phyloP scores from a whole-genome alignment of 1,139 yeast genomes.

The Nadsonia starkeyi-henricii region DNA sequence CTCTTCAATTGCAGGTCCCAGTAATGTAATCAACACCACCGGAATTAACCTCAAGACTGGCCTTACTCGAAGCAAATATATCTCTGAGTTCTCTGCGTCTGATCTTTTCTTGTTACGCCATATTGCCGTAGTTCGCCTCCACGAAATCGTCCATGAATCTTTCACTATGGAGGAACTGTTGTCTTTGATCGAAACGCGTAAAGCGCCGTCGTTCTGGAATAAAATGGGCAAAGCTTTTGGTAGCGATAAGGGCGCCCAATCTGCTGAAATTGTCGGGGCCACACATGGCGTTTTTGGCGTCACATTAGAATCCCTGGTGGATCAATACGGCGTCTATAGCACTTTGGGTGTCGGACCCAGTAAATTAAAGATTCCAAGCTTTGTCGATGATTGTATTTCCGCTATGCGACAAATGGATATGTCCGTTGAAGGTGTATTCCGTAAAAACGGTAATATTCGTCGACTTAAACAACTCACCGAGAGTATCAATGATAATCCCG shows the following conservation, averaged over 20 bases:
- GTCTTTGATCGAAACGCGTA: slow-evolving; percentile 42
- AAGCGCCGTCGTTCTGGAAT: slow-evolving; percentile 51
- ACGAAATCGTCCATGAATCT: slow-evolving; percentile 24
- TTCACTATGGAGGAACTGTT: slow-evolving; percentile 39
- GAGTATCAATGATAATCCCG: slow-evolving; percentile 61
- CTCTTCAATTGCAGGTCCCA: too few species aligned
- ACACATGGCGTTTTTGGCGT: slow-evolving; percentile 52
- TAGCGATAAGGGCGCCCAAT: slow-evolving; percentile 17
- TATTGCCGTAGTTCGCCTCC: slow-evolving; percentile 52
- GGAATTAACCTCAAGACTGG: too few species aligned
- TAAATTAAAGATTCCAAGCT: slow-evolving; percentile 58
- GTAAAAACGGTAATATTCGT: slow-evolving; percentile 91
- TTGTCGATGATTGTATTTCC: slow-evolving; percentile 72
- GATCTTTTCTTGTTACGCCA: slow-evolving; percentile 56
- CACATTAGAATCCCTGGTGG: slow-evolving; percentile 56
- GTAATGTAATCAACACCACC: too few species aligned
- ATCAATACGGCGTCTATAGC: slow-evolving; percentile 72
- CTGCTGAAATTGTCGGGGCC: neutral
- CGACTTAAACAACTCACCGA: slow-evolving; percentile 63
- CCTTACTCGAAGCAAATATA: slow-evolving; percentile 29
- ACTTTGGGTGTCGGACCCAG: slow-evolving; percentile 79
- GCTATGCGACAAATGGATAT: slow-evolving; percentile 85
- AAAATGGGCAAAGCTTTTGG: slow-evolving; percentile 38
- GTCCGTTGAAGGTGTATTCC: slow-evolving; percentile 93
- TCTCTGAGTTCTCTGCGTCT: slow-evolving; percentile 51